Evolutionary conservation across 192 early-diverging fungal species (phyloP).

Genomic region (Rhizophagus sp.): DNA sequence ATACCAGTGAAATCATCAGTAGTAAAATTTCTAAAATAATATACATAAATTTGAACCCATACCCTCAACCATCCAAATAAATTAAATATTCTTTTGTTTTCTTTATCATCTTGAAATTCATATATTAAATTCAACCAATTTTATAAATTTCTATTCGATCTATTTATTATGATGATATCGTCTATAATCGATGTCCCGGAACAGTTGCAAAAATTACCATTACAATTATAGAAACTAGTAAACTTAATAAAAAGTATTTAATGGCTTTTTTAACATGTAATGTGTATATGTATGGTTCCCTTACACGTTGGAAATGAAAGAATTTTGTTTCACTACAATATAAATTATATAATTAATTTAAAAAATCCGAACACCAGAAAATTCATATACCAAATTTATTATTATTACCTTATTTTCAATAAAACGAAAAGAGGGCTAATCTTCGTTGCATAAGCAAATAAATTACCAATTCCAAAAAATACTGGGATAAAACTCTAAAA

Average conservation of each 20-base stretch:
- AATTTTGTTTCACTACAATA: conserved; percentile 23
- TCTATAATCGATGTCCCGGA: conserved; percentile 28
- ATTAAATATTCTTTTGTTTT: too few relatives aligned
- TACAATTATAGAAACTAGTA: conserved; percentile 16
- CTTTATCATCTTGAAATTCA: too few relatives aligned
- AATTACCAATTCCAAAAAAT: conserved; percentile 13
- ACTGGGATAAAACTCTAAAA: conserved; percentile 29
- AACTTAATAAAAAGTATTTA: conserved; percentile 4
- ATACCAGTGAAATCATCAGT: too few relatives aligned
- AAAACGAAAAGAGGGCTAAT: conserved; percentile 20
- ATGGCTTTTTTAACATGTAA: conserved; percentile 22
- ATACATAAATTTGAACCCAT: too few relatives aligned
- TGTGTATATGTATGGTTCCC: conserved; percentile 26
- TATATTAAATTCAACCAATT: too few relatives aligned
- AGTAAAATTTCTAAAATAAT: too few relatives aligned
- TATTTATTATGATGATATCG: too few relatives aligned
- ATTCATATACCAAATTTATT: neutral
- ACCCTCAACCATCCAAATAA: too few relatives aligned
- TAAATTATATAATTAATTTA: neutral
- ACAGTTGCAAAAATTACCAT: conserved; percentile 15
- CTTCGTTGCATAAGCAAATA: conserved; percentile 19
- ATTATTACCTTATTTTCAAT: conserved; percentile 28
- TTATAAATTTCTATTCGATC: too few relatives aligned
- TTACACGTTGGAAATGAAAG: conserved; percentile 13
- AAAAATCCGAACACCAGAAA: neutral